Evolutionary conservation across 345 rosid species (phyloP).

Genomic region (Psidium guajava): DNA sequence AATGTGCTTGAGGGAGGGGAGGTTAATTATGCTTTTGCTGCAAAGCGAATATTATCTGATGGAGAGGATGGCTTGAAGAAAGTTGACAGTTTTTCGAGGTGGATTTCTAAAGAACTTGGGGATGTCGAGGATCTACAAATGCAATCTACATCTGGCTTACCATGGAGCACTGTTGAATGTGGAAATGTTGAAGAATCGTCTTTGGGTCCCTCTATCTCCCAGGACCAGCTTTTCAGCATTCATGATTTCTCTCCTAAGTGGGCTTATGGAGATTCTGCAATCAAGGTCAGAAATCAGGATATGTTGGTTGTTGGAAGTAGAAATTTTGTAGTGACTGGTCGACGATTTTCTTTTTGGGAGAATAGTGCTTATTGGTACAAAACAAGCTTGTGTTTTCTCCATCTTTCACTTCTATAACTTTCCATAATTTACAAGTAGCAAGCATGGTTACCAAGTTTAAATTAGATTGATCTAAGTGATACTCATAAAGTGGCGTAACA

Average conservation of each 20-base stretch:
- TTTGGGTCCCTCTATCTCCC: slow-evolving; percentile 77
- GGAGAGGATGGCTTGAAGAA: slow-evolving; percentile 63
- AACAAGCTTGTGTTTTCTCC: not conserved
- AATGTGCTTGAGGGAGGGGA: slow-evolving; percentile 33
- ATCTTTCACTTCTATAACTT: not conserved
- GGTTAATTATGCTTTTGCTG: slow-evolving; percentile 17
- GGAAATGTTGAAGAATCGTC: slow-evolving; percentile 53
- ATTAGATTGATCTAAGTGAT: not conserved
- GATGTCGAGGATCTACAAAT: slow-evolving; percentile 70
- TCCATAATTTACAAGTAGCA: not conserved
- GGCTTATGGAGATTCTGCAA: slow-evolving; percentile 48
- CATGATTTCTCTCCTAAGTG: slow-evolving; percentile 70
- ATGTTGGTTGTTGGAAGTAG: not conserved
- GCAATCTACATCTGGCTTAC: slow-evolving; percentile 57
- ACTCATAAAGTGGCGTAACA: not conserved
- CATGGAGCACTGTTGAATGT: slow-evolving; percentile 67
- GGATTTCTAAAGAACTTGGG: slow-evolving; percentile 70
- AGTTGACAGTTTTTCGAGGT: slow-evolving; percentile 86
- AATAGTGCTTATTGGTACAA: not conserved
- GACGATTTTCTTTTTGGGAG: not conserved
- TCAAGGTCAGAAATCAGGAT: slow-evolving; percentile 34
- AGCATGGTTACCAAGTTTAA: not conserved
- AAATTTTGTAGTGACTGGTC: not conserved
- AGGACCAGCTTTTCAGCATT: slow-evolving; percentile 82
- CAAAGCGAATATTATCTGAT: slow-evolving; percentile 40